Evolutionary conservation across 768 basidiomycete genomes (phyloP).

Genomic region (Mycena polygramma): DNA sequence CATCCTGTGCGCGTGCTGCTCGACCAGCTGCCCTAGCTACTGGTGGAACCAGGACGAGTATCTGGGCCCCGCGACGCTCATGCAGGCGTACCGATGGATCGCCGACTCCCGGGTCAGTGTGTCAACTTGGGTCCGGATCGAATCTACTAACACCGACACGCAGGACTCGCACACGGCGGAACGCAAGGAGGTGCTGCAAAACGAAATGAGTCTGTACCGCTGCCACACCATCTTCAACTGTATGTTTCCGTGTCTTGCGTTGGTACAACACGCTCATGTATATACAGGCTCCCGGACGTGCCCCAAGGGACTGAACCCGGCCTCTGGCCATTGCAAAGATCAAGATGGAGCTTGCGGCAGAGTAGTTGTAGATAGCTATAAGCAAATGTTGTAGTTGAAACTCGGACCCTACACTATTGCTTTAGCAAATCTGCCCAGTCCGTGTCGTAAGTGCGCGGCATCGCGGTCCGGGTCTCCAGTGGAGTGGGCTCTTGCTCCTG

Average conservation of each 20-base stretch:
- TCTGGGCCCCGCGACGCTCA: conserved; percentile 95
- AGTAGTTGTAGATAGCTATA: conserved; percentile 53
- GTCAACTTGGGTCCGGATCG: too few species aligned
- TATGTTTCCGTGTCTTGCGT: conserved; percentile 45
- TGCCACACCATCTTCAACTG: conserved; percentile 99
- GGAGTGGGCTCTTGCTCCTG: too few species aligned
- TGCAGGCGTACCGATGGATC: conserved; percentile 99
- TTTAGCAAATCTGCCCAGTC: too few species aligned
- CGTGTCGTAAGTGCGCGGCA: too few species aligned
- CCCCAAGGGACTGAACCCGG: conserved; percentile 96
- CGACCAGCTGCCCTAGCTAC: conserved; percentile 96
- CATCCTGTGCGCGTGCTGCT: conserved; percentile 97
- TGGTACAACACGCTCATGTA: neutral
- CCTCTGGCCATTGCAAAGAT: conserved; percentile 93
- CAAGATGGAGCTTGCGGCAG: conserved; percentile 89
- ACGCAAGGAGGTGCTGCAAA: conserved; percentile 93
- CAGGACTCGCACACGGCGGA: conserved; percentile 84
- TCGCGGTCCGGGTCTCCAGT: too few species aligned
- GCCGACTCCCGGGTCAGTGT: conserved; percentile 89
- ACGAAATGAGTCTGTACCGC: conserved; percentile 95
- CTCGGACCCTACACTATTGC: too few species aligned
- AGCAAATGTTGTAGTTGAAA: too few species aligned
- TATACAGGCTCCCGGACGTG: conserved; percentile 88
- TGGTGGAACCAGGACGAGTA: conserved; percentile 99
- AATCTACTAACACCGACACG: neutral